Evolutionary conservation across 306 rosid species (phyloP).

Genomic region (Cicer chorassanicum): DNA sequence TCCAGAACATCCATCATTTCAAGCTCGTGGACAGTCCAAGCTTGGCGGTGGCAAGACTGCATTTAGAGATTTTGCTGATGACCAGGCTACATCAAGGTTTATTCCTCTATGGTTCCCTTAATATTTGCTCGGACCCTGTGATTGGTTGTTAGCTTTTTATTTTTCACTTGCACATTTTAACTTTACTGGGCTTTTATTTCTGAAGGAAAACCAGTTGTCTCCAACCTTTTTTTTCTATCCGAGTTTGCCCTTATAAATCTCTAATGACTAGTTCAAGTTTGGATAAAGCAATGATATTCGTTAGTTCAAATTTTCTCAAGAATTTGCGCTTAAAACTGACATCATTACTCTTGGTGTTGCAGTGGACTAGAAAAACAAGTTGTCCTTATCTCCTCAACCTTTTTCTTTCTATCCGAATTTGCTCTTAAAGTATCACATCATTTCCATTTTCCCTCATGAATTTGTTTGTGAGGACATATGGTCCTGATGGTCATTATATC

Average conservation of each 20-base stretch:
- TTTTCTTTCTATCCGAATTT: conserved; percentile 24
- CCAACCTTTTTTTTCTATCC: conserved; percentile 20
- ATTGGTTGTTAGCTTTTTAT: conserved; percentile 25
- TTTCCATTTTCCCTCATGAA: conserved; percentile 18
- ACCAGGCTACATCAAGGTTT: conserved; percentile 84
- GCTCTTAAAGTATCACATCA: conserved; percentile 4
- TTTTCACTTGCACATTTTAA: conserved; percentile 4
- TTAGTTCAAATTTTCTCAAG: conserved; percentile 19
- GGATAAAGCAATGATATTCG: conserved; percentile 23
- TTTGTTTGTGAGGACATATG: conserved; percentile 11
- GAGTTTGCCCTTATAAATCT: conserved; percentile 22
- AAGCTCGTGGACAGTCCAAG: conserved; percentile 83
- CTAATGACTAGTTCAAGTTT: conserved; percentile 22
- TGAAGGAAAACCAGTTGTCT: conserved; percentile 30
- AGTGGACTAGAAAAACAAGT: conserved; percentile 2
- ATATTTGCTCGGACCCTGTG: conserved; percentile 32
- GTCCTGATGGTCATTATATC: conserved; percentile 27
- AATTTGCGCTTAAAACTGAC: conserved; percentile 7
- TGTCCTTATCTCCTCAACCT: conserved; percentile 15
- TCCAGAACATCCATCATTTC: conserved; percentile 92
- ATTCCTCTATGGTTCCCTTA: conserved; percentile 44
- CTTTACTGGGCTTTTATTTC: neutral
- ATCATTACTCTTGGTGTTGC: conserved; percentile 26
- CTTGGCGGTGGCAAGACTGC: conserved; percentile 89
- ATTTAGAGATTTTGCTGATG: conserved; percentile 82